phyloP scores from a whole-genome alignment of 805 yeast genomes.

The Lachancea waltii region DNA sequence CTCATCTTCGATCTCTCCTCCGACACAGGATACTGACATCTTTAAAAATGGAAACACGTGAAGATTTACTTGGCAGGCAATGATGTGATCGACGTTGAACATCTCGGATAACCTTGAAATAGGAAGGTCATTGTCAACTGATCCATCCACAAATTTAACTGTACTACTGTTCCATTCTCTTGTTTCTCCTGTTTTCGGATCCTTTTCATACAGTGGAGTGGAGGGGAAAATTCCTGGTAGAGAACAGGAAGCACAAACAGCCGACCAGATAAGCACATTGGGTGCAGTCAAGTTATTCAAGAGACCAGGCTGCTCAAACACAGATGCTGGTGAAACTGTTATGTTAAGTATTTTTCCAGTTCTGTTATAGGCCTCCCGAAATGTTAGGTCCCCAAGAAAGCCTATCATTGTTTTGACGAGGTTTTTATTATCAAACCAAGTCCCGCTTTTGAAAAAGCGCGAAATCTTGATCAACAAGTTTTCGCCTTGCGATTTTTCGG shows the following conservation, averaged over 20 bases:
- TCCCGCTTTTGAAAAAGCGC: constrained; percentile 71
- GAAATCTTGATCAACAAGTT: constrained; percentile 46
- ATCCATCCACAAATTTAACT: constrained; percentile 87
- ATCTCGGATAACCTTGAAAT: constrained; percentile 84
- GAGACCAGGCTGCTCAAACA: constrained; percentile 84
- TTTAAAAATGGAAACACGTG: constrained; percentile 87
- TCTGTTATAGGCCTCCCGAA: constrained; percentile 88
- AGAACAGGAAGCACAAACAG: constrained; percentile 90
- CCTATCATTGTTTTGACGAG: constrained; percentile 66
- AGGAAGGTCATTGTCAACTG: constrained; percentile 92
- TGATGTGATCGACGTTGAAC: constrained; percentile 96
- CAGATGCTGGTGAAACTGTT: constrained; percentile 86
- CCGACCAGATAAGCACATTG: constrained; percentile 77
- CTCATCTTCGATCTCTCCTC: constrained; percentile 61
- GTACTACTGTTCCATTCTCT: constrained; percentile 72
- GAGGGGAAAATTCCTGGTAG: constrained; percentile 89
- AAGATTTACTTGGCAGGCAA: constrained; percentile 96
- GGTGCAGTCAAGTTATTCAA: constrained; percentile 78
- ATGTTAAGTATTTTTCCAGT: constrained; percentile 91
- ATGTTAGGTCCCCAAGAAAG: constrained; percentile 83
- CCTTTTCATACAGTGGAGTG: constrained; percentile 77
- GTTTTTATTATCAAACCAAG: constrained; percentile 76
- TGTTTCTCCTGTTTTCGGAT: constrained; percentile 60
- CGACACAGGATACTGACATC: constrained; percentile 57
- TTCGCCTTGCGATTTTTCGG: constrained; percentile 44